These are phyloP conservation scores for Diplodia mutila DNA, from an alignment of 2,329 filamentous ascomycete species.

Conservation along the genomic window DNA sequence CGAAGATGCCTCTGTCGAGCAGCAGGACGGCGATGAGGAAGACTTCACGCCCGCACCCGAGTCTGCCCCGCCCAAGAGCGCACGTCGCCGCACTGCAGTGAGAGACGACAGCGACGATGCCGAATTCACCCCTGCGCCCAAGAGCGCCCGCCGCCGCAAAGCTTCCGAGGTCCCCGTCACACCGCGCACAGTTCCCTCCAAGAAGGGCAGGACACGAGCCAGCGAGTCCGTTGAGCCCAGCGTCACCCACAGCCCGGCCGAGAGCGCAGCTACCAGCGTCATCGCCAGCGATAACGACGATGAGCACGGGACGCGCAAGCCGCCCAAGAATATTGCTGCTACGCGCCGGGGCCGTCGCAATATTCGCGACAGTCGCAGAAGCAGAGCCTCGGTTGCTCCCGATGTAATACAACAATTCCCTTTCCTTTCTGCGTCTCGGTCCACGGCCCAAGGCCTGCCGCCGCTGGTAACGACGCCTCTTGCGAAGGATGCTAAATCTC, in stretches of 20 bases:
- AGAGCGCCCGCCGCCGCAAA: constrained; percentile 36
- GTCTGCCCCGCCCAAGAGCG: constrained; percentile 57
- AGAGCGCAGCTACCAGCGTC: constrained; percentile 6
- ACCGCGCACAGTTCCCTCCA: constrained; percentile 43
- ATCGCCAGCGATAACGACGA: neutral
- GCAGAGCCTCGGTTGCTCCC: constrained; percentile 21
- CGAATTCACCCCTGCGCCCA: constrained; percentile 75
- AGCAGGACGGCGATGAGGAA: constrained; percentile 69
- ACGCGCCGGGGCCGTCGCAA: constrained; percentile 21
- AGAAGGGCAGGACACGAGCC: constrained; percentile 51
- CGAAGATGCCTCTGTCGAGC: constrained; percentile 66
- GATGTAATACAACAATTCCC: constrained; percentile 20
- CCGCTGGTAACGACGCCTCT: neutral
- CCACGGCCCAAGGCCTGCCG: neutral
- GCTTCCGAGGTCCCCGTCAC: constrained; percentile 55
- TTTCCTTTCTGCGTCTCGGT: neutral
- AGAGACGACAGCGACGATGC: constrained; percentile 69
- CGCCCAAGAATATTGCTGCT: constrained; percentile 11
- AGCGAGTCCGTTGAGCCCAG: constrained; percentile 62
- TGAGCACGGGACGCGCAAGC: constrained; percentile 3
- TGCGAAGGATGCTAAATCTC: constrained; percentile 1
- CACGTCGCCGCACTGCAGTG: constrained; percentile 61
- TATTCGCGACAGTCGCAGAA: constrained; percentile 24
- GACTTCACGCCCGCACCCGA: constrained; percentile 77
- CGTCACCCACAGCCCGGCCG: constrained; percentile 60